These are phyloP conservation scores for Metarhizium robertsii DNA, from an alignment of 2,329 filamentous ascomycete species.

Conservation along the genomic window DNA sequence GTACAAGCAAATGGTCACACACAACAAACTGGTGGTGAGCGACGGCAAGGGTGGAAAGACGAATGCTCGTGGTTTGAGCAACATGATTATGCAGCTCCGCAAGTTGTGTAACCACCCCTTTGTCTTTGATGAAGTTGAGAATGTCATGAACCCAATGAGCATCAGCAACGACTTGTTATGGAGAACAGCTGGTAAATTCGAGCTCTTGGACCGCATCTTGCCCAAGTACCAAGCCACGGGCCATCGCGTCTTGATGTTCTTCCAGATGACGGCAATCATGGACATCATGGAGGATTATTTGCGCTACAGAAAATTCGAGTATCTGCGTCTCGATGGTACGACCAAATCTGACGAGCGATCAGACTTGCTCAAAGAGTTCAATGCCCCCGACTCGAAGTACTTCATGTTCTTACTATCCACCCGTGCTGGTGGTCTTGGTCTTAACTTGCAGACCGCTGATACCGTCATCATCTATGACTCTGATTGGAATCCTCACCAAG, in stretches of 20 bases:
- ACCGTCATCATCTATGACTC: conserved; percentile 99
- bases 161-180: conserved; percentile 89
- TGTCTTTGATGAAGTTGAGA: conserved; percentile 95
- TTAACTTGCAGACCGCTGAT: conserved; percentile 95
- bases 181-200: conserved; percentile 95
- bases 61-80: conserved; percentile 87
- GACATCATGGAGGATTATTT: conserved; percentile 99
- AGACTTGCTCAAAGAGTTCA: conserved; percentile 81
- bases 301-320: conserved; percentile 71
- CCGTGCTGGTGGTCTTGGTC: conserved; percentile 91
- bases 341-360: conserved; percentile 97
- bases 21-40: conserved; percentile 89
- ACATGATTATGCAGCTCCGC: conserved; percentile 99
- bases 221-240: conserved; percentile 88
- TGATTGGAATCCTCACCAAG: conserved; percentile 98
- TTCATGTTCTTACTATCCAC: conserved; percentile 99
- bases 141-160: conserved; percentile 88
- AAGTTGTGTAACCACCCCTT: conserved; percentile 99
- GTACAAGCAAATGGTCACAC: conserved; percentile 94
- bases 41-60: conserved; percentile 95
- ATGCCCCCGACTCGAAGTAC: conserved; percentile 80
- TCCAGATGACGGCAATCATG: conserved; percentile 99
- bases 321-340: conserved; percentile 88
- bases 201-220: conserved; percentile 82
- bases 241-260: conserved; percentile 98